A percentile compares a stretch with the other conserved stretches of the same genome.
phyloP scores from a whole-genome alignment of 306 rosid genomes.

The Gleditsia sinensis region DNA sequence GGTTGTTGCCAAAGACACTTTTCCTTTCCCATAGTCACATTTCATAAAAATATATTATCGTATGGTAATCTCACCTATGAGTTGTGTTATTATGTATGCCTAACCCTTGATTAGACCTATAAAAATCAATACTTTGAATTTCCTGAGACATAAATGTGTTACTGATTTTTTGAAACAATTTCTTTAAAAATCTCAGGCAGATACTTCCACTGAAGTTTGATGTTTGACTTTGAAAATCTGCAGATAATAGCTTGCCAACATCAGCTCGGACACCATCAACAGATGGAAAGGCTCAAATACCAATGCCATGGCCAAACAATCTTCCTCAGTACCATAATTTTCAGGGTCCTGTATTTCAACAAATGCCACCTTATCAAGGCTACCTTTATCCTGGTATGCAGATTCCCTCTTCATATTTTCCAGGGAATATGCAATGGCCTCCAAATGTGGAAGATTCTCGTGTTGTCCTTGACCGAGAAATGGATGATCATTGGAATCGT shows the following conservation, averaged over 20 bases:
- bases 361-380: conserved; percentile 84
- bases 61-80: too few relatives aligned
- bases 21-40: too few relatives aligned
- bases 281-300: conserved; percentile 73
- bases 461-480: conserved; percentile 53
- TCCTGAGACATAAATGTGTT: not conserved
- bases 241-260: conserved; percentile 62
- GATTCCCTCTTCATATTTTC: conserved; percentile 73
- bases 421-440: conserved; percentile 90
- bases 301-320: conserved; percentile 77
- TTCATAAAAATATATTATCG: too few relatives aligned
- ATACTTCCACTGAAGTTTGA: not conserved
- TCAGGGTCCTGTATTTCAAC: conserved; percentile 79
- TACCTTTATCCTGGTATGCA: conserved; percentile 87
- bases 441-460: conserved; percentile 65
- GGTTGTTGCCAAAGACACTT: too few relatives aligned
- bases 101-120: not conserved
- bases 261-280: conserved; percentile 48
- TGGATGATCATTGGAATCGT: conserved; percentile 43
- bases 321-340: conserved; percentile 79
- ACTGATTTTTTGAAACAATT: conserved; percentile 14
- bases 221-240: conserved; percentile 27
- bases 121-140: conserved; percentile 1
- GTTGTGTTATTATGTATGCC: not conserved
- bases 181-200: not conserved